These are phyloP conservation scores for Phytopythium sindhum DNA, from an alignment of 352 stramenopile species.

Conservation along the genomic window DNA sequence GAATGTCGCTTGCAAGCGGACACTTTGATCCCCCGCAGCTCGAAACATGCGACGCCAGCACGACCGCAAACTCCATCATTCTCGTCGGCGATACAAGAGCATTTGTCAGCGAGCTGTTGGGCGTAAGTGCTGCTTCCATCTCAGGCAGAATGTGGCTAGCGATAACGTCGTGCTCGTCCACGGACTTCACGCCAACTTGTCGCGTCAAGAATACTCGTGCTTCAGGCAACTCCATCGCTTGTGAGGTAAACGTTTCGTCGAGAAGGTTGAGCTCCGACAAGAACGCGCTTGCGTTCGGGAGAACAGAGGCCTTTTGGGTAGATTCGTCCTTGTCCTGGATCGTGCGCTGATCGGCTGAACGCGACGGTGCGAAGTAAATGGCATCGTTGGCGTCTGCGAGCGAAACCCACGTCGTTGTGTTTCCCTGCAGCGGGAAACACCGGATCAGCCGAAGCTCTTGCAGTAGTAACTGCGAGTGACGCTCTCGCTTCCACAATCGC, in stretches of 20 bases:
- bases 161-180: constrained; percentile 74
- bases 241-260: constrained; percentile 31
- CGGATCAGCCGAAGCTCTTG: constrained; percentile 70
- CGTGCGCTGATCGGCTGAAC: not conserved
- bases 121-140: constrained; percentile 14
- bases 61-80: constrained; percentile 28
- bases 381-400: constrained; percentile 38
- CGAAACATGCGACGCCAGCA: constrained; percentile 31
- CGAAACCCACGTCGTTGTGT: constrained; percentile 33
- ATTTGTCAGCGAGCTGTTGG: not conserved
- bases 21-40: constrained; percentile 24
- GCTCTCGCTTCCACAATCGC: constrained; percentile 59
- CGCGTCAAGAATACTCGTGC: constrained; percentile 48
- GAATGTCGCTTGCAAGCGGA: constrained; percentile 22
- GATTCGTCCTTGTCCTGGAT: not conserved
- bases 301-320: not conserved
- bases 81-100: not conserved
- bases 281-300: not conserved
- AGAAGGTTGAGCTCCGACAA: constrained; percentile 35
- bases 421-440: constrained; percentile 58
- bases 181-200: constrained; percentile 53
- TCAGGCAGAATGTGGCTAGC: constrained; percentile 54
- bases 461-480: constrained; percentile 36
- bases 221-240: constrained; percentile 21
- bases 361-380: constrained; percentile 16